phyloP scores from a whole-genome alignment of 148 eudicot genomes.

The Cornus kousa region DNA sequence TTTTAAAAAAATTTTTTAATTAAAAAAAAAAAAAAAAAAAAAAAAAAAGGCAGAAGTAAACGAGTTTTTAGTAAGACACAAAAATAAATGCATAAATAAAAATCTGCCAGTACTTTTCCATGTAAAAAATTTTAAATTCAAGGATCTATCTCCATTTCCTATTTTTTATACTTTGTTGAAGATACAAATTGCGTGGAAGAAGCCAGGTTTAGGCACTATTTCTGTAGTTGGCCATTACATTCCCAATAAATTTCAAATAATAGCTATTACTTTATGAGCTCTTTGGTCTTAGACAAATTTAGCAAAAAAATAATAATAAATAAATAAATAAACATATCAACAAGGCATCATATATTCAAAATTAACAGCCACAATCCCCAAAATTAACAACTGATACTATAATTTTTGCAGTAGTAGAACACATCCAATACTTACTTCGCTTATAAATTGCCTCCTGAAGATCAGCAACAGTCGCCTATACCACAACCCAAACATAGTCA shows the following conservation, averaged over 20 bases:
- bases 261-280: not conserved
- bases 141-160: no score
- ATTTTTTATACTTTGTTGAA: no score
- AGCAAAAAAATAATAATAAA: no score
- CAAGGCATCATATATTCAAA: not conserved
- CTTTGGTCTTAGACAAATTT: not conserved
- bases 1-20: no score
- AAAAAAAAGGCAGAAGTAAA: no score
- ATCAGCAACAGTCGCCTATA: slow-evolving; percentile 88
- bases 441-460: slow-evolving; percentile 87
- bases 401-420: not conserved
- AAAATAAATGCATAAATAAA: no score
- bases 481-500: not conserved
- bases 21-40: no score
- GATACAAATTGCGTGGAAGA: not conserved
- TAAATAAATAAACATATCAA: no score
- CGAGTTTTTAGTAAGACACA: not conserved
- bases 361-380: not conserved
- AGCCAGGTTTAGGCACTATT: not conserved
- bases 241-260: not conserved
- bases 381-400: not conserved
- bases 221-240: no score
- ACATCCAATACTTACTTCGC: slow-evolving; percentile 46
- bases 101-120: not conserved
- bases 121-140: no score